Base-by-base conservation (phyloP, 2,329 filamentous ascomycete species). In the Fusarium pininemorale region DNA sequence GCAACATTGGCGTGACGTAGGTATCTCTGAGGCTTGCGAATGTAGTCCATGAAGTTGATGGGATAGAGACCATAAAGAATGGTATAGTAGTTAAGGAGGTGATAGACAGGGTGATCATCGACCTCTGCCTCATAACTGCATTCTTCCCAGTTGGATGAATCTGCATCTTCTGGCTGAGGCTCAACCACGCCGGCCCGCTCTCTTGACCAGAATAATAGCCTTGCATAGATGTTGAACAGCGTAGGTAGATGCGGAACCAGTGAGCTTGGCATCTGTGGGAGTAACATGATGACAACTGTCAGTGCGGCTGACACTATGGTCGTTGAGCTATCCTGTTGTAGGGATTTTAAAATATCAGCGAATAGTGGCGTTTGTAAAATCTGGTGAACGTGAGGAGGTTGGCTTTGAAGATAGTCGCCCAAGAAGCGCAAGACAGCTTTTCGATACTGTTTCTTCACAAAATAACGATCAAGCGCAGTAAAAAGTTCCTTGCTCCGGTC, bases 1-100 rank as follows among this genome's bases (percentile, higher is more conserved):
- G 89, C 87, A 38, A 91, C 92, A 72, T 94, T 90, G 45, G 92
- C 90, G 77, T 93, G 91, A 53, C 94, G 91, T 15, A 96, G 85
- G 78, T 93, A 96, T 72, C 92, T 90, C 75, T 94, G 90, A 7
- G 94, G 93, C 78, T 96, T 96, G 64, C 93, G 89, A 70, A 96
- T 92, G 79, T 96, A 96, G 81, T 92, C 92, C 89, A 94, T 93
- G 76, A 96, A 94, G 80, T 96, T 96, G 78, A 96, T 89, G 4
- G 94, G 94, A 73, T 96, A 96, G 9, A 96, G 84, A 1, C 94
- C 94, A 75, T 96, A 96, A 1, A 96, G 85, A 32, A 95, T 92
- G 6, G 93, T 95, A 77, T 95, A 96, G 81, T 94, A 95, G 75
- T 91, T 90, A 60, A 91, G 83, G 4, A 96, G 86, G 68, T 94